Conservation (phyloP, 441 rosid genomes). For the Theobroma grandiflorum region DNA sequence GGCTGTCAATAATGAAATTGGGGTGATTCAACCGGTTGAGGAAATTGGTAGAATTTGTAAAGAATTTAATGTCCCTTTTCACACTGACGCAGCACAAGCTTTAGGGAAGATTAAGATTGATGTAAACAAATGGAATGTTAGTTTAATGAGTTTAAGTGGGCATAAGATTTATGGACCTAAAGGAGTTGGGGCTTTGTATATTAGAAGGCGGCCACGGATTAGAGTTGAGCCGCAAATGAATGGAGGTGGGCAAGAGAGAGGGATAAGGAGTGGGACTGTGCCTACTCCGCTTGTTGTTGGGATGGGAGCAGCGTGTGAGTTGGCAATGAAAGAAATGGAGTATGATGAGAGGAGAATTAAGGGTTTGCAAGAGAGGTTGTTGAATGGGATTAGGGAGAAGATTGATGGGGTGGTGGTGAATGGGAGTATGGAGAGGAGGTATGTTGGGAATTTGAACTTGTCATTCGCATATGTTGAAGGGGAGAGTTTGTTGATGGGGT, state of each 20-base stretch:
- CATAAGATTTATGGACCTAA: constrained; percentile 93
- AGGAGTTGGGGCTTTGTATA: constrained; percentile 91
- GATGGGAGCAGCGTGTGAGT: constrained; percentile 89
- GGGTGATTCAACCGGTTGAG: constrained; percentile 93
- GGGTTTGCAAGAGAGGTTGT: constrained; percentile 71
- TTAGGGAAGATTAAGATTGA: constrained; percentile 90
- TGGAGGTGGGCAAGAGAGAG: constrained; percentile 99
- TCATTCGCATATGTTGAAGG: constrained; percentile 97
- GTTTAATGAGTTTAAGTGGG: constrained; percentile 93
- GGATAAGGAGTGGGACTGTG: constrained; percentile 90
- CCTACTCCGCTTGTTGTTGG: constrained; percentile 90
- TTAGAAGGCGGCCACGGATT: constrained; percentile 84
- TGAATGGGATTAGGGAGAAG: constrained; percentile 73
- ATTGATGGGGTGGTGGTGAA: constrained; percentile 91
- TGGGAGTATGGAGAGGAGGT: constrained; percentile 81
- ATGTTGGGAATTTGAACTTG: constrained; percentile 82
- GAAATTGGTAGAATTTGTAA: constrained; percentile 90
- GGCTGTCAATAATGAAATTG: constrained; percentile 98
- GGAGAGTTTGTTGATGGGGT: constrained; percentile 97
- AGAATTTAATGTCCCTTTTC: constrained; percentile 82
- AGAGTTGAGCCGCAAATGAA: constrained; percentile 91
- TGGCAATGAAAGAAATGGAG: constrained; percentile 88
- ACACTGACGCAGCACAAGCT: constrained; percentile 96
- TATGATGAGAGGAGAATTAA: constrained; percentile 78
- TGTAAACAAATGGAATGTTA: constrained; percentile 89